These are phyloP conservation scores for Nicotiana noctiflora DNA, from an alignment of 257 asterid genomes.

Conservation along the genomic window DNA sequence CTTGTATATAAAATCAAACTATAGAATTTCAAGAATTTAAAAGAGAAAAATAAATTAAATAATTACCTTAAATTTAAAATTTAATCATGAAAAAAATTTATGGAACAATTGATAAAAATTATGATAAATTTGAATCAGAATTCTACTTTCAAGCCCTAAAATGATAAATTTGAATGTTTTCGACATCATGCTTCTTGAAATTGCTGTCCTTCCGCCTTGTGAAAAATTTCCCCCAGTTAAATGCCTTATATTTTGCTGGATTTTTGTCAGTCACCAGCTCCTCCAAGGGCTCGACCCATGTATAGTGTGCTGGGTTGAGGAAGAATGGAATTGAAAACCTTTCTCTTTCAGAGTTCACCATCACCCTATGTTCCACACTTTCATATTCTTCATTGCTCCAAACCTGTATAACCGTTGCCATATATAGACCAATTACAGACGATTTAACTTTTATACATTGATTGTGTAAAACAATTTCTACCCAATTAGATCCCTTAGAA, in stretches of 20 bases:
- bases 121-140: no score
- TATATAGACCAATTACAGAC: not conserved
- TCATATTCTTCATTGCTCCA: constrained; percentile 74
- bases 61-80: no score
- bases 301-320: constrained; percentile 47
- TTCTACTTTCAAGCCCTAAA: constrained; percentile 39
- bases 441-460: no score
- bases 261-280: constrained; percentile 35
- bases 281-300: constrained; percentile 52
- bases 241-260: constrained; percentile 45
- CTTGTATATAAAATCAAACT: no score
- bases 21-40: no score
- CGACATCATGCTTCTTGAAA: constrained; percentile 46
- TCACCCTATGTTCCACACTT: constrained; percentile 75
- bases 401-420: constrained; percentile 26
- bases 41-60: no score
- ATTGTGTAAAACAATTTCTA: no score
- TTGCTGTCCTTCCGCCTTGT: constrained; percentile 41
- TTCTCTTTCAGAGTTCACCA: constrained; percentile 46
- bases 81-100: no score
- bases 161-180: constrained; percentile 57
- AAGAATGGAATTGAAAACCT: constrained; percentile 65
- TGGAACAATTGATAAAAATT: no score
- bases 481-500: no score
- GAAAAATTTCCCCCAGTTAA: constrained; percentile 60